phyloP scores from a whole-genome alignment of 768 basidiomycete genomes.

The Suillus weaverae region DNA sequence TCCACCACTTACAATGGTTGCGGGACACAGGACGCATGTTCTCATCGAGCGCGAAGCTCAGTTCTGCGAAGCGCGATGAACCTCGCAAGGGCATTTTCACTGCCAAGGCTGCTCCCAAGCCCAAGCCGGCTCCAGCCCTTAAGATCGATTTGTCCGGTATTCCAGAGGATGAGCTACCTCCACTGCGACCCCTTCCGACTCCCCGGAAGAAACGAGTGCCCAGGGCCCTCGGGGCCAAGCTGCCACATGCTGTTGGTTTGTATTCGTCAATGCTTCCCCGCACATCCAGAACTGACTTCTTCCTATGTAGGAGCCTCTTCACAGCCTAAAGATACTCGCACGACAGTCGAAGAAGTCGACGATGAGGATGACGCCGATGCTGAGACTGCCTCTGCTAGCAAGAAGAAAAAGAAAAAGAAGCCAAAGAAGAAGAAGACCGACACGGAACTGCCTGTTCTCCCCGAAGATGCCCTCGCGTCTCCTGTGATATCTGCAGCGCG shows the following conservation, averaged over 20 bases:
- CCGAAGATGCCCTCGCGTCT: conserved; percentile 16
- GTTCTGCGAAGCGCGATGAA: conserved; percentile 35
- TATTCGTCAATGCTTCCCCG: neutral
- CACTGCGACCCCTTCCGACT: conserved; percentile 8
- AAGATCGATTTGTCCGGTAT: conserved; percentile 11
- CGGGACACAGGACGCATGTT: conserved; percentile 61
- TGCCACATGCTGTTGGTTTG: conserved; percentile 13
- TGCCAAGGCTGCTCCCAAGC: conserved; percentile 15
- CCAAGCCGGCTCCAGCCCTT: conserved; percentile 4
- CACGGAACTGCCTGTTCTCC: conserved; percentile 22
- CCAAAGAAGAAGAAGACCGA: conserved; percentile 66
- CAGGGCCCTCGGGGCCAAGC: neutral
- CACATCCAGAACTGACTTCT: neutral
- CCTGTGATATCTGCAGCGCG: conserved; percentile 18
- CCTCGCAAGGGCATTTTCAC: conserved; percentile 31
- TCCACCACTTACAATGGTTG: conserved; percentile 5
- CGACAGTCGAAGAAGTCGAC: conserved; percentile 71
- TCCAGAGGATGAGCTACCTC: conserved; percentile 13
- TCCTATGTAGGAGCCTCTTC: conserved; percentile 17
- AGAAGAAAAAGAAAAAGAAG: conserved; percentile 79
- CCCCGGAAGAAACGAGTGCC: conserved; percentile 13
- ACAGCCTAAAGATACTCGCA: conserved; percentile 36
- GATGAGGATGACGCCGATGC: conserved; percentile 56
- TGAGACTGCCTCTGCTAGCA: conserved; percentile 27
- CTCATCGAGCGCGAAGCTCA: conserved; percentile 45